Evolutionary conservation across 2,329 filamentous ascomycete genomes (phyloP).

Genomic region (Beauveria sp.): DNA sequence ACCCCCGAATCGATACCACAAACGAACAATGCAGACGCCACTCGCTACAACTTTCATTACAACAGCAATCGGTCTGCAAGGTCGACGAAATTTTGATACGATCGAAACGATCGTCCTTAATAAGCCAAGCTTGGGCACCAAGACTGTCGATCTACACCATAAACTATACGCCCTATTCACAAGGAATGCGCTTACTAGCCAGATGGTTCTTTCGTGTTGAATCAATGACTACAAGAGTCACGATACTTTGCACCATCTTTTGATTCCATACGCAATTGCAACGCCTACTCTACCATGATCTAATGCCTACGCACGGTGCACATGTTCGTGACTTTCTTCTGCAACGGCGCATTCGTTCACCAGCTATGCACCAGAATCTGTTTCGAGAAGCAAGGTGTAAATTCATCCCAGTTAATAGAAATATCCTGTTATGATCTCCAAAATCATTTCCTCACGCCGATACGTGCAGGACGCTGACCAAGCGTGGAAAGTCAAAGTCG

Average conservation of each 20-base stretch:
- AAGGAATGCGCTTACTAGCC: not conserved
- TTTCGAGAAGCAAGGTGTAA: not conserved
- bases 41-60: not conserved
- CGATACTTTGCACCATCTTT: not conserved
- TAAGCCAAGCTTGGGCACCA: not conserved
- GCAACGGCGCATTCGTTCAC: not conserved
- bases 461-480: not conserved
- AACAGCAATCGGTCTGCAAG: not conserved
- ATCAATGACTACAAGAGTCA: constrained; percentile 1
- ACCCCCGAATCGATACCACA: not conserved
- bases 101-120: not conserved
- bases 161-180: not conserved
- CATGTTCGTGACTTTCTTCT: not conserved
- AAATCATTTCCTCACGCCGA: not conserved
- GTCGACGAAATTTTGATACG: not conserved
- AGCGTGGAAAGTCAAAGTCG: not conserved
- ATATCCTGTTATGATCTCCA: not conserved
- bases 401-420: not conserved
- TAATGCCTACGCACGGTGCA: not conserved
- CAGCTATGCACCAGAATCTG: not conserved
- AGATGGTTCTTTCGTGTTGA: constrained; percentile 1
- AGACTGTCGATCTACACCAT: not conserved
- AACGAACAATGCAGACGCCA: not conserved
- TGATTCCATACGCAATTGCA: not conserved
- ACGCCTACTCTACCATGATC: not conserved